Base-by-base conservation (phyloP, 805 yeast genomes). In the Schwanniomyces occidentalis region DNA sequence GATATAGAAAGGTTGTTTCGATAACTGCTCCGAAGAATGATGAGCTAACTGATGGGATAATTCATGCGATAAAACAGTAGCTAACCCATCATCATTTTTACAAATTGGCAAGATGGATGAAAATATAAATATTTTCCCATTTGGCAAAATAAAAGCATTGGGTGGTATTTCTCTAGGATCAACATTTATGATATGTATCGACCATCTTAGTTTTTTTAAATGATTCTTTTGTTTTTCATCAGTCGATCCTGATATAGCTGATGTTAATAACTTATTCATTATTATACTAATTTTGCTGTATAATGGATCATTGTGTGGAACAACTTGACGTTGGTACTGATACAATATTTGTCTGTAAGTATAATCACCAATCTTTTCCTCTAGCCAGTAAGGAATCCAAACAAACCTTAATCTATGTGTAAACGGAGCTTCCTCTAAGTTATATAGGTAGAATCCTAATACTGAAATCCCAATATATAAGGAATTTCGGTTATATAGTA, bases 1-100 rank as follows among this genome's bases (percentile, higher is more conserved):
- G 10, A 80, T 67, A 51, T 82, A 81, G 22, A 88, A 48, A 0
- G 98, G 98, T 9, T 83, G 78, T 44, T 76, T 73, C 9, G 95
- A 81, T 35, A 91, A 52, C 47, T 82, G 81, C 53, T 93, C 99
- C 30, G 84, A 80, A 5, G 93, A 78, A 56, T 93, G 99, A 40
- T 95, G 80, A 6, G 96, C 96, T 45, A 93, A 68, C 57, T 89
- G 95, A 63, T 93, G 99, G 0, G 96, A 90, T 37, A 90, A 76
- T 51, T 93, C 99, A 56, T 93, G 99, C 0, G 95, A 70, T 29
- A 93, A 65, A 2, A 93, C 96, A 0, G 98, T 89, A n/a, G 98
- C 98, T 28, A 93, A 62, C 2, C 96, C 97, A 55, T 88, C 95
- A 34, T 88, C 95, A 52, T 85, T 80, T 16, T 66, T 63, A 56